Base-by-base conservation (phyloP, 2,329 filamentous ascomycete genomes). In the Alternaria panax region DNA sequence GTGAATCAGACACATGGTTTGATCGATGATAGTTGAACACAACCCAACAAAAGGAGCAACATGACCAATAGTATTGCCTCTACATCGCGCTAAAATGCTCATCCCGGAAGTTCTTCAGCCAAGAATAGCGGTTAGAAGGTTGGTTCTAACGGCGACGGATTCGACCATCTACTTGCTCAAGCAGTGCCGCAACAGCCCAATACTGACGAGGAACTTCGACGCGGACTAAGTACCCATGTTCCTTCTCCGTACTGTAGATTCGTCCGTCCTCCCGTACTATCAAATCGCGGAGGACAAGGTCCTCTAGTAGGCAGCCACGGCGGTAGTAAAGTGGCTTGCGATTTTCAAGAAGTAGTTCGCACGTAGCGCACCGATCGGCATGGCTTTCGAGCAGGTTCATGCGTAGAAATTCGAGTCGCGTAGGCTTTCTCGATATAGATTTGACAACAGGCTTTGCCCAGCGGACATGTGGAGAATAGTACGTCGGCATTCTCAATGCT, bases 361-460 rank as follows among this genome's bases (percentile, higher is more conserved):
- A 51, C 3, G 48, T 18, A 28, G 18, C 25, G 25, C 48, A 51
- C 24, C 27, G 9, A 2, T 42, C 48, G 14, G 25, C 48, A 42
- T 51, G 25, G 16, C 24, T 14, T 18, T 51, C 48, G 6, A 51
- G 25, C 36, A 41, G 8, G 16, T 51, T 51, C 48, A 51, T 51
- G 36, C 11, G 18, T 11, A 51, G 25, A 11, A 22, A 51, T 27
- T 51, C 36, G 3, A 42, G n/a, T 51, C 48, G 36, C 5, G 36
- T 51, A 14, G 48, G 48, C 25, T 51, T 51, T 51, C 48, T n/a
- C 14, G 48, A 51, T 42, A 51, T 30, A 3, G 36, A 51, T 25
- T 20, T 25, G 9, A 51, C 36, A 7, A 51, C 36, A 8, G 48
- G 36, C 25, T 25, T 41, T 51, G 36, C 48, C 9, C 9, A 51